phyloP scores from a whole-genome alignment of 164 flowering plant species.

The Euptelea pleiosperma region DNA sequence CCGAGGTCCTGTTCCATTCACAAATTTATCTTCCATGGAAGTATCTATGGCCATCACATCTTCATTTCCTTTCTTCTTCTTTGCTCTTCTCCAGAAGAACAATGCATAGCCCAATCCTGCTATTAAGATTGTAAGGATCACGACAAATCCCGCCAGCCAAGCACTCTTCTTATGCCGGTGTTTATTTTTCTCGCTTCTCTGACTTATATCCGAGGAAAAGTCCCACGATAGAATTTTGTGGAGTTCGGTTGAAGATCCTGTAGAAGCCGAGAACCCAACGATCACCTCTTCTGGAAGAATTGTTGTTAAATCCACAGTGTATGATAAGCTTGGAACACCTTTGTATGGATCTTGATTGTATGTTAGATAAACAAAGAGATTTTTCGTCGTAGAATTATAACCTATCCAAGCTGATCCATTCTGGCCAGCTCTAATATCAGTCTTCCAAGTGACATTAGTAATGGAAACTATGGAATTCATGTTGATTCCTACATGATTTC shows the following conservation, averaged over 20 bases:
- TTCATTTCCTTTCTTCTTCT: not conserved
- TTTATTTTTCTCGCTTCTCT: not conserved
- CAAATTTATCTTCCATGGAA: constrained; percentile 24
- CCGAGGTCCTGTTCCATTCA: constrained; percentile 27
- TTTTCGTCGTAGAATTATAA: constrained; percentile 30
- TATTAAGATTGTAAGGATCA: not conserved
- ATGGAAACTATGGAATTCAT: constrained; percentile 30
- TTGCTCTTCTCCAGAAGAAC: not conserved
- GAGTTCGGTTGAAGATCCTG: constrained; percentile 16
- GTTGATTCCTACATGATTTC: constrained; percentile 43
- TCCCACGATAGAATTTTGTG: constrained; percentile 26
- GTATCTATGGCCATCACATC: constrained; percentile 5
- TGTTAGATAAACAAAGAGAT: constrained; percentile 15
- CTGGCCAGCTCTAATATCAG: constrained; percentile 13
- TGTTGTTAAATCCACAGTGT: constrained; percentile 18
- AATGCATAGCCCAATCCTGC: not conserved
- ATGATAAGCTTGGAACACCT: constrained; percentile 18
- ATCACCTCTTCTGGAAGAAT: constrained; percentile 25
- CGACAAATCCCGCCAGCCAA: constrained; percentile 2
- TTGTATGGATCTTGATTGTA: not conserved
- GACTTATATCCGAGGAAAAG: constrained; percentile 10
- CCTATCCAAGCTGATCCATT: constrained; percentile 24
- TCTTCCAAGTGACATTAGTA: constrained; percentile 19
- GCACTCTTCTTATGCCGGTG: constrained; percentile 2
- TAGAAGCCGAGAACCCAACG: constrained; percentile 28